Evolutionary conservation across 78 protist genomes (phyloP), one percentile per base, ranked within the genome.

Genomic region (Emiliania huxleyi): DNA sequence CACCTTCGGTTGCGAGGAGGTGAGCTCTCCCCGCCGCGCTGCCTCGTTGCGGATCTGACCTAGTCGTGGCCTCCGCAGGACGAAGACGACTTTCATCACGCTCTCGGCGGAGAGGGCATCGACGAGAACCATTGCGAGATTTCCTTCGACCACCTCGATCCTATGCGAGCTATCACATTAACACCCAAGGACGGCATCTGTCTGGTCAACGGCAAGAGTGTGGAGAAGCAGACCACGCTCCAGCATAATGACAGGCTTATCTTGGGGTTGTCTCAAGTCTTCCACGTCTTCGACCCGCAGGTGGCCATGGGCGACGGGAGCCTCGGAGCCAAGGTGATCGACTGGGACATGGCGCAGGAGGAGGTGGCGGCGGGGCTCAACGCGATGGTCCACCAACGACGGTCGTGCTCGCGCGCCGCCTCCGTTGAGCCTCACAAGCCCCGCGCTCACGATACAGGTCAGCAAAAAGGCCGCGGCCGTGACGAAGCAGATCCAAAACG

Each of bases 61-160:
- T n/a, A n/a, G n/a, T n/a, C n/a, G n/a, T n/a, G n/a, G n/a, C n/a
- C n/a, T n/a, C n/a, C n/a, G n/a, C n/a, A n/a, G n/a, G 49, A 52
- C 83, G 96, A 40, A n/a, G 92, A 91, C 87, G 48, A 52, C 62
- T 52, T 52, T 15, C 15, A 52, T 15, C 62, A 52, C 62, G 15
- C 62, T 8, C 62, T 52, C 15, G 62, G 48, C 77, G 98, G 98
- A 44, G 43, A 90, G 23, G 89, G 93, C 62, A 94, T 96, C 26
- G 43, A 33, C 22, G 52, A 46, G 44, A 92, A 89, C 38, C 98
- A 97, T 90, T 94, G 96, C 93, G 25, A 0, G 6, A 11, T 94
- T 29, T 1, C 35, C 40, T n/a, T 12, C 62, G 35, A 0, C 88
- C 8, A 0, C 49, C 91, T 90, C 45, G 93, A 56, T 46, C n/a